These are phyloP conservation scores for Cercis canadensis DNA, from an alignment of 306 rosid species.

Conservation along the genomic window DNA sequence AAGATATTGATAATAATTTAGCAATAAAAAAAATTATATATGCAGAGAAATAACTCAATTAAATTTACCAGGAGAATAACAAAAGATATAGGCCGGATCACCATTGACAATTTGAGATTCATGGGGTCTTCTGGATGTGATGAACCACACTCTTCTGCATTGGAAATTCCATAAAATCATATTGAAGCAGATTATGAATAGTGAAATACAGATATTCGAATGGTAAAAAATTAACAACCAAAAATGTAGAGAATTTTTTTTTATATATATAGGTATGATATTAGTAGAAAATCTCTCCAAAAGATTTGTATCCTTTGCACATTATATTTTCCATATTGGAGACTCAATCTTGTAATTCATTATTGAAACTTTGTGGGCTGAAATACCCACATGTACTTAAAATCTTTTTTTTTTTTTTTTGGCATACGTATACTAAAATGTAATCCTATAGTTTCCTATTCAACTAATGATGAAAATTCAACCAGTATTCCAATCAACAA, in stretches of 20 bases:
- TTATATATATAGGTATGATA: not conserved
- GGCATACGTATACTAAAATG: no score
- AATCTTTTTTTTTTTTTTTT: no score
- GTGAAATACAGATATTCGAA: constrained; percentile 12
- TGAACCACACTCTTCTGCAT: constrained; percentile 13
- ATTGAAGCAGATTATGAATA: not conserved
- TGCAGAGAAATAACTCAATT: no score
- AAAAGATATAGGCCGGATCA: constrained; percentile 34
- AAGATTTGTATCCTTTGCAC: constrained; percentile 27
- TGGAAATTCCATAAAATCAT: constrained; percentile 38
- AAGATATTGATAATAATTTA: not conserved
- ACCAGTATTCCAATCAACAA: no score
- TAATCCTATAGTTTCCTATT: no score
- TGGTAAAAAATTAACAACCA: constrained; percentile 3
- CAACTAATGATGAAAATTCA: no score
- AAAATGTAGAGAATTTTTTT: not conserved
- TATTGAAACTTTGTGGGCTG: not conserved
- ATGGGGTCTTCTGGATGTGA: constrained; percentile 22
- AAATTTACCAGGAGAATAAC: constrained; percentile 25
- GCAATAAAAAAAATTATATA: no score
- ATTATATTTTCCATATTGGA: constrained; percentile 22
- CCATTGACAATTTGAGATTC: constrained; percentile 36
- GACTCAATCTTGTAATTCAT: constrained; percentile 36
- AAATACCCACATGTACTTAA: no score
- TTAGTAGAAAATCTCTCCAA: constrained; percentile 33